phyloP scores from a whole-genome alignment of 73 alveolate genomes.

The Blepharisma japonicum region DNA sequence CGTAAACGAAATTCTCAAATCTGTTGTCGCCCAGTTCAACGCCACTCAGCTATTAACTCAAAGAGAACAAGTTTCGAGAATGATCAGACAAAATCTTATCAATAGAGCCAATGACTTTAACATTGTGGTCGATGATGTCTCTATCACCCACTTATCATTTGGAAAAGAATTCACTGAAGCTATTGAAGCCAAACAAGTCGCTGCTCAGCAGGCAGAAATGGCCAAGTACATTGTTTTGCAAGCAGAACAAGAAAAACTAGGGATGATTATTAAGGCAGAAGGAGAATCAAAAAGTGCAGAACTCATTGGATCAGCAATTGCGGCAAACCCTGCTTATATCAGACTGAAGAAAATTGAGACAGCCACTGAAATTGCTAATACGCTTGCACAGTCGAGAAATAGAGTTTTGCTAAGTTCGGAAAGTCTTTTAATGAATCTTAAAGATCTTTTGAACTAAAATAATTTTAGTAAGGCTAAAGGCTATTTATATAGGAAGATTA shows the following conservation, averaged over 20 bases:
- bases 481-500: too few species aligned
- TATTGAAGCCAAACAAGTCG: conserved; percentile 94
- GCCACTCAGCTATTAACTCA: conserved; percentile 70
- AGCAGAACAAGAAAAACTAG: conserved; percentile 88
- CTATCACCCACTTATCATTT: conserved; percentile 81
- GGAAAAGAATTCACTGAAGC: conserved; percentile 39
- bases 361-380: conserved; percentile 76
- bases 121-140: conserved; percentile 86
- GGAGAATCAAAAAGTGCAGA: conserved; percentile 87
- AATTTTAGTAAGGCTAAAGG: neutral
- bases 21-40: conserved; percentile 79
- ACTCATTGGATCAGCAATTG: conserved; percentile 66
- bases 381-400: conserved; percentile 73
- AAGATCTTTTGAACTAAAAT: neutral
- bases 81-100: conserved; percentile 65
- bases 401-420: conserved; percentile 71
- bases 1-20: conserved; percentile 85
- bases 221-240: conserved; percentile 87
- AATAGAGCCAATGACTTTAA: conserved; percentile 81
- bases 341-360: conserved; percentile 84
- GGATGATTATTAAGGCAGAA: conserved; percentile 85
- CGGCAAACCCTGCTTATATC: conserved; percentile 78
- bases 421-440: conserved; percentile 24
- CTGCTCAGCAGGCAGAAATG: conserved; percentile 93
- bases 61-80: conserved; percentile 80